These are phyloP conservation scores for Erodium texanum DNA, from an alignment of 441 rosid genomes.

Conservation along the genomic window DNA sequence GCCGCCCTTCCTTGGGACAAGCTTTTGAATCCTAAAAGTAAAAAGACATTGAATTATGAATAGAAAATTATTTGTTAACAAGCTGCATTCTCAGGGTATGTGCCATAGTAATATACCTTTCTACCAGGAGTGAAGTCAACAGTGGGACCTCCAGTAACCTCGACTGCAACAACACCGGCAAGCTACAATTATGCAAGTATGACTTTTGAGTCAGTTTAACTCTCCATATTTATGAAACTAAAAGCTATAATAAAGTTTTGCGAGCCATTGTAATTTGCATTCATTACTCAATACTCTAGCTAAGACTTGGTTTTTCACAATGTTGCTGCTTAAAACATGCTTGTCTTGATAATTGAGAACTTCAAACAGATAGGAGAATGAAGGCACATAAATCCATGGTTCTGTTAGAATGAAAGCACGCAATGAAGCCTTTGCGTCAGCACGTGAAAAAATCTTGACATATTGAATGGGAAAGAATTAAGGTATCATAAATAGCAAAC, in stretches of 20 bases:
- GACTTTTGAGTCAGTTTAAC: neutral
- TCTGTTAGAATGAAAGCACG: too few species aligned
- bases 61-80: neutral
- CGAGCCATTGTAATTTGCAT: too few species aligned
- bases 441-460: neutral
- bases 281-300: neutral
- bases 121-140: conserved; percentile 79
- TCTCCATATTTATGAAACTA: neutral
- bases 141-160: conserved; percentile 87
- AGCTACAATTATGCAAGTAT: conserved; percentile 37
- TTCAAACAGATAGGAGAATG: neutral
- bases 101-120: conserved; percentile 39
- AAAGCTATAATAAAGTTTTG: neutral
- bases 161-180: conserved; percentile 95
- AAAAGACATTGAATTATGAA: neutral
- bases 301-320: neutral
- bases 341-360: neutral
- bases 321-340: neutral
- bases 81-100: neutral
- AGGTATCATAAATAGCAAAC: too few species aligned
- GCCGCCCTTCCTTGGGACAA: conserved; percentile 59
- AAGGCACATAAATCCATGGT: too few species aligned
- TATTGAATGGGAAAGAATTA: too few species aligned
- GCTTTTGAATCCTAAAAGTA: conserved; percentile 14
- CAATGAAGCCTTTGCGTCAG: neutral